Conservation (phyloP, 441 rosid genomes). For the Syzygium malaccense region DNA sequence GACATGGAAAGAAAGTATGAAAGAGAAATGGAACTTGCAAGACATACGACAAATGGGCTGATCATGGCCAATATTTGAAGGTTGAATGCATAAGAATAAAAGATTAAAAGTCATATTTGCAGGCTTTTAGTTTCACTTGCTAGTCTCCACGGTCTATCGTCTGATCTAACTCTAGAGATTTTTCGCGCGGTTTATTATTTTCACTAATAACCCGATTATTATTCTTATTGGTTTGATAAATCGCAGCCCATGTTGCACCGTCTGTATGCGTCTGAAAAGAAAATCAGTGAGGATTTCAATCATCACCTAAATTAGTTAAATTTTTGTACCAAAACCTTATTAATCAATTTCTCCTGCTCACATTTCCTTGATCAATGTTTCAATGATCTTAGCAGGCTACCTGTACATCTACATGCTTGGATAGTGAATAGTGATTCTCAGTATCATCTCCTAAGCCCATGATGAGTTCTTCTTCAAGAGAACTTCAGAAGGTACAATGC, state of each 20-base stretch:
- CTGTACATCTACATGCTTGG: background rate
- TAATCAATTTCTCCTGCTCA: background rate
- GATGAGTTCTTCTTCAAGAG: background rate
- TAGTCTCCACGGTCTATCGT: background rate
- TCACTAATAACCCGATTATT: background rate
- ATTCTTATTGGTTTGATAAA: background rate
- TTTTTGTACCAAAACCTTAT: background rate
- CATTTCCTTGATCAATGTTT: background rate
- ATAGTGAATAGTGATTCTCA: background rate
- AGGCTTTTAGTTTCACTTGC: background rate
- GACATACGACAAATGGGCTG: background rate
- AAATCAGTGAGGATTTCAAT: background rate
- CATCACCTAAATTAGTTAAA: background rate
- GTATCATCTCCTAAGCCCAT: background rate
- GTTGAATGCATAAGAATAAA: background rate
- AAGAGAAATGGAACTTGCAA: background rate
- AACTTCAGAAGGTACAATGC: background rate
- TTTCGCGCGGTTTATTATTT: background rate
- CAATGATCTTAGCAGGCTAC: background rate
- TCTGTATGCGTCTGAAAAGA: background rate
- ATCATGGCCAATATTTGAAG: background rate
- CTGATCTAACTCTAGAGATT: background rate
- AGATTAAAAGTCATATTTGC: background rate
- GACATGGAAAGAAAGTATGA: background rate
- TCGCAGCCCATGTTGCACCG: background rate